Base-by-base conservation (phyloP, 306 rosid genomes). In the Biancaea sappan region DNA sequence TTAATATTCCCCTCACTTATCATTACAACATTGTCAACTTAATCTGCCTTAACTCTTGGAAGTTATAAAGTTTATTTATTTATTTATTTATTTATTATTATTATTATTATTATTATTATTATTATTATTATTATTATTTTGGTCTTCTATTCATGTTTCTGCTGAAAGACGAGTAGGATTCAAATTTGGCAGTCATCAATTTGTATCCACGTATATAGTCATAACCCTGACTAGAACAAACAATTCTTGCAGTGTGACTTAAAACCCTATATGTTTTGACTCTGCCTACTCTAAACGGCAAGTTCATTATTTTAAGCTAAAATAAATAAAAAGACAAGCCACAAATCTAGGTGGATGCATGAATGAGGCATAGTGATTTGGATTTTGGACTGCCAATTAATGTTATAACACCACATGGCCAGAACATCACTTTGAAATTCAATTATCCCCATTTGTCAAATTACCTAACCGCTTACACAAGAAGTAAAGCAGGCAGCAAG, bases 311-410 rank as follows among this genome's bases (percentile, higher is more conserved):
- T 40, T 28, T 58, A 0, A 16, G 15, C 35, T 48, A 10, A 50
- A 70, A 21, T 62, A 9, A 46, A 64, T 22, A 19, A 54, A 43
- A 63, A 6, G 35, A 80, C 46, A 76, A 35, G 48, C 57, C 48
- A 66, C 59, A 51, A 40, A 31, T 16, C 47, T 58, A 29, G 73
- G 32, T 34, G 76, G 69, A 79, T 58, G 62, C 25, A 43, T 48
- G 68, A 79, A 81, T 77, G 2, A 71, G 5, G 11, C 21, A 52
- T 34, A 41, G 40, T 70, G 25, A 35, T 53, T 64, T 10, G 46
- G 29, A 50, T 0, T 24, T 63, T n/a, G 40, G 12, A 51, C 5
- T 8, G 24, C 54, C 72, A 75, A n/a, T n/a, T n/a, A n/a, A 50
- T 69, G 61, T 35, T 34, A 56, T 6, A 32, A 62, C 64, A 43